phyloP scores from a whole-genome alignment of 2,329 filamentous ascomycete species.

The Whalleya microplaca region DNA sequence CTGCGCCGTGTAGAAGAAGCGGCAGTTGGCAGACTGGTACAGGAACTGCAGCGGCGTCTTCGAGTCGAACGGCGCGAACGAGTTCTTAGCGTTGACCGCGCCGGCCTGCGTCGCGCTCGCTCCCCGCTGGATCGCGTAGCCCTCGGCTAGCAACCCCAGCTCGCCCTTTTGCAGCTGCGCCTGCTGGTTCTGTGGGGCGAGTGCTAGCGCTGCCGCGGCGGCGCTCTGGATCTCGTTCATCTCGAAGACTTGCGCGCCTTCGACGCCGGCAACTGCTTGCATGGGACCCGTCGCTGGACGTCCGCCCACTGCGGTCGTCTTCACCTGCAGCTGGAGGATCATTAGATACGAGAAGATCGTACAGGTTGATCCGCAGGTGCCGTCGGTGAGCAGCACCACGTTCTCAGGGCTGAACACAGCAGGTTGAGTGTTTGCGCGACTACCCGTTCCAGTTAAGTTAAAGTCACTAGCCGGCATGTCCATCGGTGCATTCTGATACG shows the following conservation, averaged over 20 bases:
- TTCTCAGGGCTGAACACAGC: constrained; percentile 56
- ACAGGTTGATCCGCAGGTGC: constrained; percentile 59
- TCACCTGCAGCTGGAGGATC: constrained; percentile 51
- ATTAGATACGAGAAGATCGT: constrained; percentile 59
- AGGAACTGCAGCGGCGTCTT: constrained; percentile 49
- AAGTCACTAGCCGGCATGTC: constrained; percentile 39
- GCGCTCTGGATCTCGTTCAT: constrained; percentile 35
- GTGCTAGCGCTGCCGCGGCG: constrained; percentile 32
- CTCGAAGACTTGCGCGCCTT: constrained; percentile 46
- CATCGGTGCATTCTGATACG: constrained; percentile 47
- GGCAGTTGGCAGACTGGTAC: constrained; percentile 48
- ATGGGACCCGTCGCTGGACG: constrained; percentile 47
- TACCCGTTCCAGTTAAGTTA: constrained; percentile 48
- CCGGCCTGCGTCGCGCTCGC: constrained; percentile 29
- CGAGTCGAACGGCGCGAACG: constrained; percentile 37
- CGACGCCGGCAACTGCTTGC: constrained; percentile 53
- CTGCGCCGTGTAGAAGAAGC: constrained; percentile 50
- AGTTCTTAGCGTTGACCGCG: constrained; percentile 42
- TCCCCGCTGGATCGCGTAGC: constrained; percentile 39
- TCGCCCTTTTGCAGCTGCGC: constrained; percentile 27
- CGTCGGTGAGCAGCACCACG: constrained; percentile 57
- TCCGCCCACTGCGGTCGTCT: constrained; percentile 53
- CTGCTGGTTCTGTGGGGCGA: constrained; percentile 23
- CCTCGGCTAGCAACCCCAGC: constrained; percentile 37
- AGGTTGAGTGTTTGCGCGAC: constrained; percentile 43